A percentile compares a stretch with the other conserved stretches of the same genome.
Evolutionary conservation across 352 stramenopile species (phyloP).

Genomic region (Globisporangium canariense): DNA sequence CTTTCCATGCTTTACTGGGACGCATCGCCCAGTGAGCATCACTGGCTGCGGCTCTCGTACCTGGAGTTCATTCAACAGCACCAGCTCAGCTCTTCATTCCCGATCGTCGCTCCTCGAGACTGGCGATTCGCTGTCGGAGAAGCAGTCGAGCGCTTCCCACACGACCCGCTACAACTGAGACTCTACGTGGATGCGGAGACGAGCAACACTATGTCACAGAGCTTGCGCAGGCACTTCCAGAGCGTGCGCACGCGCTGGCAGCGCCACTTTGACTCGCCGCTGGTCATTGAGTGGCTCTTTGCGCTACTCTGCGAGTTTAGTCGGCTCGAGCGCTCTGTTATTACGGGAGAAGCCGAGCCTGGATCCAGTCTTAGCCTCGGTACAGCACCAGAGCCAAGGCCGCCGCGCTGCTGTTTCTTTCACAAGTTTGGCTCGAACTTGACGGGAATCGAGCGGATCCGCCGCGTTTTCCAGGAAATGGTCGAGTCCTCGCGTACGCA

Average conservation of each 20-base stretch:
- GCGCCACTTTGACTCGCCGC: conserved; percentile 61
- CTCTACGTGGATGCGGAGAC: conserved; percentile 75
- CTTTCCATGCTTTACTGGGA: conserved; percentile 15
- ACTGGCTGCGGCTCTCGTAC: conserved; percentile 38
- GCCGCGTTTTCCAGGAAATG: conserved; percentile 66
- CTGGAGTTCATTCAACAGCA: conserved; percentile 69
- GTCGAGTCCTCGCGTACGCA: conserved; percentile 43
- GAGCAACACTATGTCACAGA: conserved; percentile 68
- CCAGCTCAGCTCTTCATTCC: conserved; percentile 25
- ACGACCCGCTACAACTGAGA: conserved; percentile 51
- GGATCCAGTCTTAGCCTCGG: neutral
- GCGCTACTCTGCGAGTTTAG: conserved; percentile 60
- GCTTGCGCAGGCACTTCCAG: conserved; percentile 60
- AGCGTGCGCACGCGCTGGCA: conserved; percentile 35
- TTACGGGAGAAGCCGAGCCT: conserved; percentile 2
- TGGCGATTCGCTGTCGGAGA: conserved; percentile 44
- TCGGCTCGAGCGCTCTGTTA: conserved; percentile 43
- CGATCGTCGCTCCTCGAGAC: conserved; percentile 40
- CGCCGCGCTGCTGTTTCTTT: conserved; percentile 51
- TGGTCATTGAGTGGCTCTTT: conserved; percentile 74
- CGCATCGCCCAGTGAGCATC: neutral
- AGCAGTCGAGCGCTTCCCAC: conserved; percentile 37
- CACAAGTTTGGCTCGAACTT: conserved; percentile 66
- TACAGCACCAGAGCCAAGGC: neutral
- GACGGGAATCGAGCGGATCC: conserved; percentile 50